Conservation (phyloP, 75 land plant genomes). For the Pseudotsuga menziesii region DNA sequence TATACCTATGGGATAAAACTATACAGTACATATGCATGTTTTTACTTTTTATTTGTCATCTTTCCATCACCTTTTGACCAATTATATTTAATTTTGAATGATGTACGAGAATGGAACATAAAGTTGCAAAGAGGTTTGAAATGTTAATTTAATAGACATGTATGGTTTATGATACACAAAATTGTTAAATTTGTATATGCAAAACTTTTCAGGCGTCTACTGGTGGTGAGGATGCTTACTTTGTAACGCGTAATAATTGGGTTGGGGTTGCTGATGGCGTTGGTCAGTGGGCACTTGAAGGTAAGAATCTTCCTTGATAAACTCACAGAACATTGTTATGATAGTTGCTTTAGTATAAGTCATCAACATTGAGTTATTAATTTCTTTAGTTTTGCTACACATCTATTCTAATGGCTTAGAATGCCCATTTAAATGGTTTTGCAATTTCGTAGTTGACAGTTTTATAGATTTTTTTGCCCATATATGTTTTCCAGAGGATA, state of each 20-base stretch:
- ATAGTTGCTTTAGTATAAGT: no score
- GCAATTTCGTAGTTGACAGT: no score
- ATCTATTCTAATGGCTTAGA: no score
- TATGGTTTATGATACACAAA: neutral
- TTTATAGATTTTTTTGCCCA: neutral
- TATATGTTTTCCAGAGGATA: neutral
- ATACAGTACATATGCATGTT: neutral
- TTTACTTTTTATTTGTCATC: neutral
- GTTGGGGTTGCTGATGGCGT: constrained; percentile 94
- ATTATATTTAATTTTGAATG: neutral
- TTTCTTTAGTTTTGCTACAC: no score
- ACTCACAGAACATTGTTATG: no score
- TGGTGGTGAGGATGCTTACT: constrained; percentile 97
- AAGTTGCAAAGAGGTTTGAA: neutral
- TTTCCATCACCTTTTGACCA: neutral
- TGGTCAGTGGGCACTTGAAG: constrained; percentile 74
- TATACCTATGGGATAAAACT: neutral
- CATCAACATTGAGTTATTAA: no score
- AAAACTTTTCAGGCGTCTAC: constrained; percentile 34
- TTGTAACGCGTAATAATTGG: constrained; percentile 59
- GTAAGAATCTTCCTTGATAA: no score
- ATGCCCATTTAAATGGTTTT: no score
- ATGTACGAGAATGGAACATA: neutral
- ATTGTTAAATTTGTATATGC: neutral
- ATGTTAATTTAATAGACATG: constrained; percentile 12